Percentiles rank a stretch among this genome's conserved stretches.
These are phyloP conservation scores for Microthyrium microscopicum DNA, from an alignment of 2,329 filamentous ascomycete species.

Conservation along the genomic window DNA sequence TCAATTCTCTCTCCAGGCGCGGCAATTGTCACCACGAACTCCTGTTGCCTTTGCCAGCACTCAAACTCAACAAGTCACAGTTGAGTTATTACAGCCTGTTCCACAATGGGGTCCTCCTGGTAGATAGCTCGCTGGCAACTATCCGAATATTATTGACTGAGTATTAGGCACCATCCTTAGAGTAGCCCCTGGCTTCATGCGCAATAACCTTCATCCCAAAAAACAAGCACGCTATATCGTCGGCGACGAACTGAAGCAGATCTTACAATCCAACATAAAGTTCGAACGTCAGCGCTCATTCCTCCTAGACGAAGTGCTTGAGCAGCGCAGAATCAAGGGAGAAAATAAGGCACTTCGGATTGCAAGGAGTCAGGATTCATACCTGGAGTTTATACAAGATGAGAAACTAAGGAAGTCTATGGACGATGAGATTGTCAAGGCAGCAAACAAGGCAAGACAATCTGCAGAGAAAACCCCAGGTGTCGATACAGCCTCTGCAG, in stretches of 20 bases:
- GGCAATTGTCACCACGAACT: too few species aligned
- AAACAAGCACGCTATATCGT: slow-evolving; percentile 37
- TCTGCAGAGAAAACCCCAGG: too few species aligned
- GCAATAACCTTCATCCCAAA: slow-evolving; percentile 36
- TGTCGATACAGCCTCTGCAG: too few species aligned
- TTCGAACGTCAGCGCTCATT: slow-evolving; percentile 32
- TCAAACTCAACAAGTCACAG: too few species aligned
- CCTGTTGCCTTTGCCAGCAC: too few species aligned
- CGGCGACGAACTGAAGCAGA: slow-evolving; percentile 24
- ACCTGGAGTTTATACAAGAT: background rate
- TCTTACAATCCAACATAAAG: slow-evolving; percentile 26
- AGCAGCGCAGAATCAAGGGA: background rate
- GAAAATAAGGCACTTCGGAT: background rate
- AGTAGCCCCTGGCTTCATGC: slow-evolving; percentile 35
- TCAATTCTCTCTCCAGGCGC: too few species aligned
- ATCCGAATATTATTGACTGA: too few species aligned
- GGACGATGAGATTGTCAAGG: background rate
- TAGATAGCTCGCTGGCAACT: too few species aligned
- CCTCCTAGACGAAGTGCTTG: slow-evolving; percentile 8
- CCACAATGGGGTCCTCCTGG: too few species aligned
- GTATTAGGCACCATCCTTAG: slow-evolving; percentile 35
- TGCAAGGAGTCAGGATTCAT: background rate
- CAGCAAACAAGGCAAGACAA: background rate
- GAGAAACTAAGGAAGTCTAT: background rate
- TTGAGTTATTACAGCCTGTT: too few species aligned